Evolutionary conservation across 2,329 filamentous ascomycete genomes (phyloP).

Genomic region (Sarocladiaceae sp.): DNA sequence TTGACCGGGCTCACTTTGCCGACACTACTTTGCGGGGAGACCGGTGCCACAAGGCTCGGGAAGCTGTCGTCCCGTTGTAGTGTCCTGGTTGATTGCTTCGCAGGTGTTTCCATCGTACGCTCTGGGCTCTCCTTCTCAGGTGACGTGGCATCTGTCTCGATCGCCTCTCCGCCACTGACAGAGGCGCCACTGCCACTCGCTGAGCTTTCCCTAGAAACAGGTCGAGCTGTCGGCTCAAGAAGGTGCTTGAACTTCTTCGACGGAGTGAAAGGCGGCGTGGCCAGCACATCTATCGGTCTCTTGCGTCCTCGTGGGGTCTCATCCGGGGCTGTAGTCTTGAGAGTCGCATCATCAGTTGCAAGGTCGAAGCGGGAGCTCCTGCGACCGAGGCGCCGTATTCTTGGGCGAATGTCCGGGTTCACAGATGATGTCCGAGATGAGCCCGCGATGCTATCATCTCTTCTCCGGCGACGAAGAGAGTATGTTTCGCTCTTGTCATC

Average conservation of each 20-base stretch:
- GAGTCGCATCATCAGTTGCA: slow-evolving; percentile 28
- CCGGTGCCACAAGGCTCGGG: slow-evolving; percentile 16
- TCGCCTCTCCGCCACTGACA: slow-evolving; percentile 22
- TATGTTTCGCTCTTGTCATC: slow-evolving; percentile 43
- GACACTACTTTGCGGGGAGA: slow-evolving; percentile 26
- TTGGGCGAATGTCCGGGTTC: slow-evolving; percentile 51
- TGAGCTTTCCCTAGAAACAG: slow-evolving; percentile 35
- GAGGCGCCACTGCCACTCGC: slow-evolving; percentile 22
- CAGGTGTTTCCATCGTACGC: slow-evolving; percentile 25
- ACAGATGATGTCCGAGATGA: slow-evolving; percentile 55
- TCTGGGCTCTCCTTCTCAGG: slow-evolving; percentile 45
- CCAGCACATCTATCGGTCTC: slow-evolving; percentile 38
- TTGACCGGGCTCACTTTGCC: slow-evolving; percentile 10
- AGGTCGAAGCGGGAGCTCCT: slow-evolving; percentile 27
- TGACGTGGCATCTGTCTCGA: slow-evolving; percentile 43
- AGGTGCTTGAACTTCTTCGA: slow-evolving; percentile 42
- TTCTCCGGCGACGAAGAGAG: slow-evolving; percentile 49
- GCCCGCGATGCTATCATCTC: slow-evolving; percentile 45
- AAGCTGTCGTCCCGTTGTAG: background rate
- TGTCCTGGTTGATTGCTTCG: slow-evolving; percentile 11
- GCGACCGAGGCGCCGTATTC: slow-evolving; percentile 34
- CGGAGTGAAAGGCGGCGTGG: slow-evolving; percentile 52
- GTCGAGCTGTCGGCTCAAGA: slow-evolving; percentile 21
- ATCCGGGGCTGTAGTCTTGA: slow-evolving; percentile 22
- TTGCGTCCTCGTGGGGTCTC: slow-evolving; percentile 28